phyloP scores from a whole-genome alignment of 129 eudicot genomes.

The Oenanthe sinensis region DNA sequence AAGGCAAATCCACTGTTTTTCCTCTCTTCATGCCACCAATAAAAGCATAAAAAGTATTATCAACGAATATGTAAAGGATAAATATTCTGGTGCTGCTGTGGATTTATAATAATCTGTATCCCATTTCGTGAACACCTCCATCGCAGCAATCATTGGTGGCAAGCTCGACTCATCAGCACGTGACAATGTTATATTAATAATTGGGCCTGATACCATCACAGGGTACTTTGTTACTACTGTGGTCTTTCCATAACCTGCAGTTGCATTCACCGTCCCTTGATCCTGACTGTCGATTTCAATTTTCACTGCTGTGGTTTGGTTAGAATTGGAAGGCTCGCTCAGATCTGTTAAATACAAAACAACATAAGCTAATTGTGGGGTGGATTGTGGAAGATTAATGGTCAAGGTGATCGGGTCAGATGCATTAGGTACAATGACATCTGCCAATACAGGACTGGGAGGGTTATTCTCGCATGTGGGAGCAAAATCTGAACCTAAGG shows the following conservation, averaged over 20 bases:
- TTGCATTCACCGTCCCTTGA: not conserved
- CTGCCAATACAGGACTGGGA: not conserved
- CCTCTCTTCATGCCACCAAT: not conserved
- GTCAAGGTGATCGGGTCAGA: not conserved
- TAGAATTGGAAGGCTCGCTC: too few species aligned
- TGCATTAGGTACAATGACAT: not conserved
- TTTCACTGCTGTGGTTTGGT: too few species aligned
- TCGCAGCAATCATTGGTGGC: not conserved
- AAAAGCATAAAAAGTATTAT: not conserved
- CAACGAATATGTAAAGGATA: not conserved
- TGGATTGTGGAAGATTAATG: not conserved
- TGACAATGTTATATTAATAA: not conserved
- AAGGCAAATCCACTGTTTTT: not conserved
- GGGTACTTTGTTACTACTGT: not conserved
- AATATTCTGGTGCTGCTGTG: not conserved
- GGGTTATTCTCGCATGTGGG: not conserved
- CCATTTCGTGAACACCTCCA: constrained; percentile 10
- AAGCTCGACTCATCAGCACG: not conserved
- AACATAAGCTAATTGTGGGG: not conserved
- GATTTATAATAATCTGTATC: not conserved
- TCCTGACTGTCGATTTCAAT: not conserved
- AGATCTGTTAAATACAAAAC: not conserved
- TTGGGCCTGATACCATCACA: constrained; percentile 1
- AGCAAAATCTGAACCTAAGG: not conserved
- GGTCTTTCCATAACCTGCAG: not conserved